Base-by-base conservation (phyloP, 176 grass and related monocot species). In the Bothriochloa decipiens region DNA sequence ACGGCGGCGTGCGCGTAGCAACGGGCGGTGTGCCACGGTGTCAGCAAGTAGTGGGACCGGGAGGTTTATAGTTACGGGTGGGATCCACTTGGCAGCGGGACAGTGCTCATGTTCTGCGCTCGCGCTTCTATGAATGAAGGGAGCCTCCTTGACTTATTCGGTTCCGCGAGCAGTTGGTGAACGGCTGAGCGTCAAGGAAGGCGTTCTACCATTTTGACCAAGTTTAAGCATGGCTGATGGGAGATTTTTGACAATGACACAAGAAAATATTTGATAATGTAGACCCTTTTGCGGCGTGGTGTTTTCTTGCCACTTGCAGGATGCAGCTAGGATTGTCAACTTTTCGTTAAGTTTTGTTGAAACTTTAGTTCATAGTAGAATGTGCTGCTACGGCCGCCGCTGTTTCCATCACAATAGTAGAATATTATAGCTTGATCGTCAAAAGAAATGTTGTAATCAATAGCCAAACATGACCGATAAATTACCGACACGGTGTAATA, bases 1-100 rank as follows among this genome's bases (percentile, higher is more conserved):
- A 77, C 45, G 65, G 0, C 25, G n/a, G 80, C 50, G 84, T 83
- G 70, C 69, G 84, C 89, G 40, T 83, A 90, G 84, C 89, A 83
- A 46, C 73, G 3, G 23, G 5, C 60, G 6, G 33, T 1, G 12
- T 43, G 64, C 36, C 46, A 33, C 55, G 4, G 42, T 50, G 74
- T 36, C 12, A 28, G 29, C 67, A 12, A 11, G 25, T 15, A 18
- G 83, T 90, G 67, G 66, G 14, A 22, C 27, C 28, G 0, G 0
- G 18, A 0, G 0, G 22, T 15, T 41, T 18, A 23, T 6, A 6
- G 28, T 55, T 11, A 8, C 16, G 0, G 7, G 49, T 36, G 49
- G 72, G 57, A 18, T 72, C 79, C 15, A 11, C 12, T 3, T 8
- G 42, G 58, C 79, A 83, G 79, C 0, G 66, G 2, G 4, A 0